phyloP scores from a whole-genome alignment of 768 basidiomycete genomes.

The Lactarius quietus region DNA sequence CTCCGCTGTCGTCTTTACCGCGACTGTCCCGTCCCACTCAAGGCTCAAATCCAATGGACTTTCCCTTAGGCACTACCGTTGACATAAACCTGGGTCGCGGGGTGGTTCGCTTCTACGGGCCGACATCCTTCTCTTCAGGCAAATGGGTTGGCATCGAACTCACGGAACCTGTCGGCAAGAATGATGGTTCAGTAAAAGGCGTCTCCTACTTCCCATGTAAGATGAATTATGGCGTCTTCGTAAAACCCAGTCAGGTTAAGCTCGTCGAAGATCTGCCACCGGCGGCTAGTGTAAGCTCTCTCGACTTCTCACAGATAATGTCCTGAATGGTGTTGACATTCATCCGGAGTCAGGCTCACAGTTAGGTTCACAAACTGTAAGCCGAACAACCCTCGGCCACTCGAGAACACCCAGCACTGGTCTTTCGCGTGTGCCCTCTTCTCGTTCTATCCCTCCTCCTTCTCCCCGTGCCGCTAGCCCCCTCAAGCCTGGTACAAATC shows the following conservation, averaged over 20 bases:
- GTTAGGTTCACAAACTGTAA: constrained; percentile 9
- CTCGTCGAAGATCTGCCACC: constrained; percentile 32
- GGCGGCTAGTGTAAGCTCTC: constrained; percentile 5
- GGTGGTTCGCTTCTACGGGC: constrained; percentile 78
- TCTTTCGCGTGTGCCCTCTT: constrained; percentile 18
- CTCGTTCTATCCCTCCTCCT: constrained; percentile 22
- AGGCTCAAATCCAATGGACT: constrained; percentile 35
- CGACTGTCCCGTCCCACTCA: background rate
- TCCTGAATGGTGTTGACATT: constrained; percentile 1
- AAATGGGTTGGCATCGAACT: constrained; percentile 97
- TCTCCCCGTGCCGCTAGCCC: constrained; percentile 23
- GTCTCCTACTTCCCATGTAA: constrained; percentile 79
- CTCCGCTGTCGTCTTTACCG: background rate
- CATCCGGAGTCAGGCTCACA: constrained; percentile 12
- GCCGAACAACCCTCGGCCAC: constrained; percentile 12
- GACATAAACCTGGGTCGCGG: constrained; percentile 79
- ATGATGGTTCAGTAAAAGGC: constrained; percentile 86
- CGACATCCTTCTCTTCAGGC: constrained; percentile 79
- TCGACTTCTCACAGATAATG: background rate
- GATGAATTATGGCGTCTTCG: constrained; percentile 79
- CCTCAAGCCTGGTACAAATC: constrained; percentile 18
- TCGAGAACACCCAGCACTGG: constrained; percentile 19
- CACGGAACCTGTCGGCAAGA: constrained; percentile 82
- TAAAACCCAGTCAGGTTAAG: constrained; percentile 81
- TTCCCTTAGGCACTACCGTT: constrained; percentile 69